Evolutionary conservation across 2,329 filamentous ascomycete species (phyloP), one percentile per base, ranked within the genome.

Genomic region (Camillea tinctor): DNA sequence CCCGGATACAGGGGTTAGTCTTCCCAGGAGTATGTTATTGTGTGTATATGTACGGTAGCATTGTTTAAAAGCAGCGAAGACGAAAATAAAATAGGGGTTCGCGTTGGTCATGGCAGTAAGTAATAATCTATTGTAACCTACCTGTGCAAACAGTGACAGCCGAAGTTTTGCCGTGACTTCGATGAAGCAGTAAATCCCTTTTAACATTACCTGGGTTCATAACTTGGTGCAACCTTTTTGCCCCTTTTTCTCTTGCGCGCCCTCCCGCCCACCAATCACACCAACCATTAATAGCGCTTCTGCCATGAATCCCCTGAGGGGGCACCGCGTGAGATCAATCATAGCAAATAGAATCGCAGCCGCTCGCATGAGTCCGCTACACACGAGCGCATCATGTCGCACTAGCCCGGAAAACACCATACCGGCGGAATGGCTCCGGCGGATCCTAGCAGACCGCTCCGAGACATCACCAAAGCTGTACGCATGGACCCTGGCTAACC

Each of bases 401-500:
- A 40, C 19, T 17, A 58, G 21, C 13, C 36, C 57, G 52, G 6
- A 57, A 55, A 19, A 17, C 23, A 11, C 51, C 22, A n/a, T 58
- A 9, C 54, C 64, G 1, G 36, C 68, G 13, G 57, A 57, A 52
- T 71, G 69, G 70, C 60, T 72, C 13, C 67, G 56, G 13, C 62
- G 54, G 23, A 55, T 72, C 36, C 40, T 70, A 1, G 58, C 65
- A 2, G 66, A 70, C 50, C 51, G 53, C 44, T 13, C 61, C 13
- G 54, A 63, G 26, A 65, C 68, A 11, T 62, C 67, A 11, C 63
- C 67, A 1, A 68, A 53, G 52, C 49, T 74, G 21, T 74, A 71
- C 54, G 71, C 72, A 13, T 74, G 71, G 72, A 71, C 64, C 1
- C 59, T 64, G 24, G 62, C 61, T 2, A 71, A 73, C 40, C 55